These are phyloP conservation scores for Pseudogymnoascus sp. DNA, from an alignment of 2,329 filamentous ascomycete genomes.

Conservation along the genomic window DNA sequence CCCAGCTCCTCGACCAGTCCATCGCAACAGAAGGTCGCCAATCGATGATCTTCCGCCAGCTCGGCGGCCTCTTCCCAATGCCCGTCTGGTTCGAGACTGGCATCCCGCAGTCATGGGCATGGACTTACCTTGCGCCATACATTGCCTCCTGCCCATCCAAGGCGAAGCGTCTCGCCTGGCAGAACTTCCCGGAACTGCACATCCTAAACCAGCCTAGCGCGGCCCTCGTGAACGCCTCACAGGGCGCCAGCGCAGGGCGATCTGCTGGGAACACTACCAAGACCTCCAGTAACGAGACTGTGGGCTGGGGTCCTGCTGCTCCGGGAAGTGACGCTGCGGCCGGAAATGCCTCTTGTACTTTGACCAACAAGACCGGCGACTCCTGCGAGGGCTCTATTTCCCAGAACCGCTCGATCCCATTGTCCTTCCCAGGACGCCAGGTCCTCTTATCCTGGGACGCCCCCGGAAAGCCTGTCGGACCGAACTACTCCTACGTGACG, in stretches of 20 bases:
- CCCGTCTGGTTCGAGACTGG: constrained; percentile 76
- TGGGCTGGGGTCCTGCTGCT: constrained; percentile 43
- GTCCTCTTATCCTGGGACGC: constrained; percentile 68
- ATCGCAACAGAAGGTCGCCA: constrained; percentile 76
- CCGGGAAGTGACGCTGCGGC: constrained; percentile 34
- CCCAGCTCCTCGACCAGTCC: constrained; percentile 65
- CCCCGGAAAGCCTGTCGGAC: constrained; percentile 63
- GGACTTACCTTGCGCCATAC: constrained; percentile 75
- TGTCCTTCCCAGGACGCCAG: constrained; percentile 67
- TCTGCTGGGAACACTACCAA: constrained; percentile 35
- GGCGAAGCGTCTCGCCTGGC: constrained; percentile 72
- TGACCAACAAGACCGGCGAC: constrained; percentile 46
- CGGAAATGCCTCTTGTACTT: constrained; percentile 48
- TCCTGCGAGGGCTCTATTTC: constrained; percentile 60
- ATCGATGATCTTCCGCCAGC: constrained; percentile 79
- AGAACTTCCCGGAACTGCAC: constrained; percentile 71
- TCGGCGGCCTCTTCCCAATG: constrained; percentile 73
- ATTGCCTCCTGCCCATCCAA: constrained; percentile 69
- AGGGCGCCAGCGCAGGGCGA: neutral
- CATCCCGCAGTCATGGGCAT: constrained; percentile 78
- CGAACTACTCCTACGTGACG: constrained; percentile 78
- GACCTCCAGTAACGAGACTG: constrained; percentile 57
- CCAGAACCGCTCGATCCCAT: constrained; percentile 62
- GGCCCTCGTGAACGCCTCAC: constrained; percentile 52
- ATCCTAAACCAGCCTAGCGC: constrained; percentile 74